Conservation (phyloP, 768 basidiomycete genomes). For the Daedaleopsis nitida region DNA sequence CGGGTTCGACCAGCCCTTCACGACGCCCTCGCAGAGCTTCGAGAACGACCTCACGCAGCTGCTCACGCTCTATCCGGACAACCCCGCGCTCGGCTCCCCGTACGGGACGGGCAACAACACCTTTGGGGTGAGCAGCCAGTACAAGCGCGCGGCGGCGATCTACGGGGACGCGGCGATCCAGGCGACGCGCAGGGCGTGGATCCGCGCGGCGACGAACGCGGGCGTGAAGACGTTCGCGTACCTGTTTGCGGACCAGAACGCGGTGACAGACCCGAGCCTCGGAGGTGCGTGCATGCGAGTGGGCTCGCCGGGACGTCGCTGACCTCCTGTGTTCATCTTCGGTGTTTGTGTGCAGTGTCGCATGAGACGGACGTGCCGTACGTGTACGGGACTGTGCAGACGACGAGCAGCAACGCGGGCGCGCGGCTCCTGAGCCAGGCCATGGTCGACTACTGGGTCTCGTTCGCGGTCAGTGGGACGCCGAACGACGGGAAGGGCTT, state of each 20-base stretch:
- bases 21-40: neutral
- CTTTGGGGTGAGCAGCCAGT: conserved; percentile 42
- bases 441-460: conserved; percentile 51
- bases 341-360: conserved; percentile 10
- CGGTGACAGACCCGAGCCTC: conserved; percentile 12
- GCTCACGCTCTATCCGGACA: conserved; percentile 44
- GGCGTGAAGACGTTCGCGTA: conserved; percentile 45
- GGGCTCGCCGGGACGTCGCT: too few species aligned
- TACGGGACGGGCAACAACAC: conserved; percentile 48
- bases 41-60: conserved; percentile 23
- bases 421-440: conserved; percentile 29
- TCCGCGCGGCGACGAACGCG: conserved; percentile 38
- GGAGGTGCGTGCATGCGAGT: too few species aligned
- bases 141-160: conserved; percentile 41
- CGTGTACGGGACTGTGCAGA: conserved; percentile 12
- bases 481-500: conserved; percentile 45
- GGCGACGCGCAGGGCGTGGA: conserved; percentile 41
- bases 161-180: conserved; percentile 46
- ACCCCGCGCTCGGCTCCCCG: conserved; percentile 45
- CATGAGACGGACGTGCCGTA: conserved; percentile 26
- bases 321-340: too few species aligned
- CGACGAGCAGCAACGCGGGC: neutral
- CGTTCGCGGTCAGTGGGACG: conserved; percentile 44
- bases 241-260: conserved; percentile 42
- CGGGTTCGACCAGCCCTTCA: neutral